Evolutionary conservation across 2,329 filamentous ascomycete genomes (phyloP).

Genomic region (Penicillium sp.): DNA sequence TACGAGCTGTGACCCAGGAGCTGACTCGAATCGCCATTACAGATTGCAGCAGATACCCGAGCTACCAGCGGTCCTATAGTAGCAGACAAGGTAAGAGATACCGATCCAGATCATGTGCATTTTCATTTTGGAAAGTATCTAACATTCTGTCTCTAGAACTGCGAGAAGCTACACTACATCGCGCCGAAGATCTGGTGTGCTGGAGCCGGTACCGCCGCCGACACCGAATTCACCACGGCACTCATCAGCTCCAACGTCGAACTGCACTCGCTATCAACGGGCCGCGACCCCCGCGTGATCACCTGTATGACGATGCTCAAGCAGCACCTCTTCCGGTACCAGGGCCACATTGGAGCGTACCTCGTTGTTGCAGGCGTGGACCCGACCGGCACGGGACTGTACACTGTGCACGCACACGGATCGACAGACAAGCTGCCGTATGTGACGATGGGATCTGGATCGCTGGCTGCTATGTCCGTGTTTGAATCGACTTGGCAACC

Average conservation of each 20-base stretch:
- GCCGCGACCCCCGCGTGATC: slow-evolving; percentile 93
- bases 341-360: slow-evolving; percentile 96
- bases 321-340: slow-evolving; percentile 98
- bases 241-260: slow-evolving; percentile 98
- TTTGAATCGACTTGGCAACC: slow-evolving; percentile 96
- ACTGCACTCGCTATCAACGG: slow-evolving; percentile 92
- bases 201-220: slow-evolving; percentile 93
- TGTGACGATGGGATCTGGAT: slow-evolving; percentile 98
- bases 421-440: slow-evolving; percentile 98
- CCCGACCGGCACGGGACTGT: slow-evolving; percentile 90
- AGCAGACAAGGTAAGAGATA: slow-evolving; percentile 77
- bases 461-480: slow-evolving; percentile 93
- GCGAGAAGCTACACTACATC: slow-evolving; percentile 99
- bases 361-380: slow-evolving; percentile 96
- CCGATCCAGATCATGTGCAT: not conserved
- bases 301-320: slow-evolving; percentile 99
- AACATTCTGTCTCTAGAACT: slow-evolving; percentile 64
- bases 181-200: slow-evolving; percentile 99
- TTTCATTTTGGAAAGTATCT: not conserved
- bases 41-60: slow-evolving; percentile 98
- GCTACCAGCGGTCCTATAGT: slow-evolving; percentile 97
- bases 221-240: slow-evolving; percentile 98
- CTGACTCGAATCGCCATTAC: slow-evolving; percentile 24
- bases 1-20: slow-evolving; percentile 3
- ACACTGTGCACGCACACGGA: slow-evolving; percentile 97